Base-by-base conservation (phyloP, 345 rosid species). In the Salix arbutifolia region DNA sequence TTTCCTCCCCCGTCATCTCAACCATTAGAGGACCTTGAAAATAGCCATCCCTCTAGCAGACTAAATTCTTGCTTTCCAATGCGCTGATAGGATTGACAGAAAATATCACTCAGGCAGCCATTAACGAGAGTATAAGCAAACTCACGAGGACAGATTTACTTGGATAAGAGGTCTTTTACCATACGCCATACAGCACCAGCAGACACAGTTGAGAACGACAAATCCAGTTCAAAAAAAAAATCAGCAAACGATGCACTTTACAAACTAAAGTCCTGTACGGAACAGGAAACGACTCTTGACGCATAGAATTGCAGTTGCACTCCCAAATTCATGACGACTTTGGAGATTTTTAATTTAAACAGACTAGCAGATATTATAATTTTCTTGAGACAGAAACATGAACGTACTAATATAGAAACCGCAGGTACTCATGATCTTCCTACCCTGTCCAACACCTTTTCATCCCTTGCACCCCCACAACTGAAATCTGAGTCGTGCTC, bases 221-320 rank as follows among this genome's bases (percentile, higher is more conserved):
- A 42, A 11, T 42, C 46, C 46, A 42, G 46, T 42, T 42, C 46
- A 42, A 42, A 40, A 7, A 42, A 9, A 33, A 48, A 74, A 74
- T 78, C 67, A 25, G 72, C 76, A 77, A 67, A 66, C 80, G 77
- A 88, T 53, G 76, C 84, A 79, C 84, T 86, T 83, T 86, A 86
- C 89, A 88, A 84, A 58, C 82, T 76, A 68, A n/a, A 21, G 21
- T 61, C 84, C 85, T 53, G 81, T 8, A 11, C 50, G 28, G 64
- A 76, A 67, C 84, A 79, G 77, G 79, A 67, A 73, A 75, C 81
- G 42, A 75, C 81, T 77, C 78, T 52, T 4, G 16, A 31, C 71
- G 76, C 46, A 42, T 25, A n/a, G 56, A 38, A 76, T 58, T 58
- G 38, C 17, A 65, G 72, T 35, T 18, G 21, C 79, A 74, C 81